These are phyloP conservation scores for Parathielavia appendiculata DNA, from an alignment of 495 filamentous ascomycete genomes.

Conservation along the genomic window DNA sequence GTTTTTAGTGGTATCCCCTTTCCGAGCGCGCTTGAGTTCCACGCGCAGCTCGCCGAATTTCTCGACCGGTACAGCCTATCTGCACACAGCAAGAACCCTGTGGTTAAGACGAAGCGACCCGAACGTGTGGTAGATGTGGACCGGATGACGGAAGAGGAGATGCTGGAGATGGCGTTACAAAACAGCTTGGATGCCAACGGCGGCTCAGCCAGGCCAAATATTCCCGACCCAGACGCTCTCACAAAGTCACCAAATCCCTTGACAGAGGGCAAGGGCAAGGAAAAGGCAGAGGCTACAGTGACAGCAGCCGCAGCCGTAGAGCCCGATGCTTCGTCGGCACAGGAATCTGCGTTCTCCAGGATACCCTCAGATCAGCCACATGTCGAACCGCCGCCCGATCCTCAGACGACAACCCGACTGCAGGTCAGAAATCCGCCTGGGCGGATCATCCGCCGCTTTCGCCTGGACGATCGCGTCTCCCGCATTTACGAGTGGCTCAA, in stretches of 20 bases:
- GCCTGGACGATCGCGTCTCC: conserved; percentile 69
- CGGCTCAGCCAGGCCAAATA: conserved; percentile 26
- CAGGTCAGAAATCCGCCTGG: conserved; percentile 82
- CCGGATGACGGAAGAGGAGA: conserved; percentile 93
- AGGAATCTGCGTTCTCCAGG: conserved; percentile 51
- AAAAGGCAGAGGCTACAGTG: conserved; percentile 38
- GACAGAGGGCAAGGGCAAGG: conserved; percentile 58
- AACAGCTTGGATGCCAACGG: conserved; percentile 60
- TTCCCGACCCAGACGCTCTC: conserved; percentile 75
- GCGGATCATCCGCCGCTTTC: conserved; percentile 76
- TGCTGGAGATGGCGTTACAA: conserved; percentile 86
- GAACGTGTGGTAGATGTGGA: conserved; percentile 64
- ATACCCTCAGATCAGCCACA: conserved; percentile 73
- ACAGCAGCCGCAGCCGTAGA: conserved; percentile 17
- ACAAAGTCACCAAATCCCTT: conserved; percentile 51
- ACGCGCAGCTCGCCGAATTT: conserved; percentile 89
- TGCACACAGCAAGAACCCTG: conserved; percentile 83
- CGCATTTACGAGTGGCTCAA: conserved; percentile 97
- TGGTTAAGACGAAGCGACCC: conserved; percentile 73
- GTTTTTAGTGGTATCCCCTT: conserved; percentile 84
- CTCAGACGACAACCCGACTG: conserved; percentile 72
- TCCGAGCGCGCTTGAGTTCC: conserved; percentile 70
- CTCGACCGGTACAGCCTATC: conserved; percentile 90
- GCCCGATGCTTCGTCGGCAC: conserved; percentile 14
- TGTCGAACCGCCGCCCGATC: conserved; percentile 64